phyloP scores from a whole-genome alignment of 768 basidiomycete genomes.

The Lanmaoa rubissima region DNA sequence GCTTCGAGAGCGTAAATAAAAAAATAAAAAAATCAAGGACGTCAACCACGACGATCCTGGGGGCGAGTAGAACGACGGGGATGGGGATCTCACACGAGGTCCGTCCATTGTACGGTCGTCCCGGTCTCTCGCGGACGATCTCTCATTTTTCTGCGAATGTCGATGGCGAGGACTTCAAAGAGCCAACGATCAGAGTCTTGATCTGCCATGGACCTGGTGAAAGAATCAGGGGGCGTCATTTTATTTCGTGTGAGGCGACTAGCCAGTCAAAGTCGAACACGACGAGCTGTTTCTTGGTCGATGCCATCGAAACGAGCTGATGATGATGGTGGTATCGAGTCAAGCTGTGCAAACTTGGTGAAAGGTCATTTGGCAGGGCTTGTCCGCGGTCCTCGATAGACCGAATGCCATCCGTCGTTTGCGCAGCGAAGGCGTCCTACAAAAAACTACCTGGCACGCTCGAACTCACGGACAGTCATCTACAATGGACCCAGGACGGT shows the following conservation, averaged over 20 bases:
- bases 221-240: background rate
- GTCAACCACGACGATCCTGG: background rate
- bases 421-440: slow-evolving; percentile 77
- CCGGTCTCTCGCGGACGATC: slow-evolving; percentile 50
- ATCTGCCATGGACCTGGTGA: slow-evolving; percentile 79
- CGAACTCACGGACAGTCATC: slow-evolving; percentile 66
- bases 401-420: slow-evolving; percentile 62
- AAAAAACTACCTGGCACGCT: slow-evolving; percentile 79
- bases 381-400: background rate
- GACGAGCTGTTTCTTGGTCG: slow-evolving; percentile 63
- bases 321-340: background rate
- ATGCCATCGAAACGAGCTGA: too few species aligned
- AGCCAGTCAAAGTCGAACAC: slow-evolving; percentile 98
- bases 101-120: slow-evolving; percentile 79
- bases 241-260: background rate
- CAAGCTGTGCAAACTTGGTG: background rate
- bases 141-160: slow-evolving; percentile 75
- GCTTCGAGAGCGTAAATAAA: slow-evolving; percentile 33
- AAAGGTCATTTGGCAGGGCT: background rate
- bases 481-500: slow-evolving; percentile 81
- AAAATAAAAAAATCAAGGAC: background rate
- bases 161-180: slow-evolving; percentile 82
- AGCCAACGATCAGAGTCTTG: slow-evolving; percentile 97
- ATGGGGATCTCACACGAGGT: slow-evolving; percentile 70
- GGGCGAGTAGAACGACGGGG: background rate